Evolutionary conservation across 2,329 filamentous ascomycete species (phyloP), one percentile per base, ranked within the genome.

Genomic region (Fusarium lyarnte): DNA sequence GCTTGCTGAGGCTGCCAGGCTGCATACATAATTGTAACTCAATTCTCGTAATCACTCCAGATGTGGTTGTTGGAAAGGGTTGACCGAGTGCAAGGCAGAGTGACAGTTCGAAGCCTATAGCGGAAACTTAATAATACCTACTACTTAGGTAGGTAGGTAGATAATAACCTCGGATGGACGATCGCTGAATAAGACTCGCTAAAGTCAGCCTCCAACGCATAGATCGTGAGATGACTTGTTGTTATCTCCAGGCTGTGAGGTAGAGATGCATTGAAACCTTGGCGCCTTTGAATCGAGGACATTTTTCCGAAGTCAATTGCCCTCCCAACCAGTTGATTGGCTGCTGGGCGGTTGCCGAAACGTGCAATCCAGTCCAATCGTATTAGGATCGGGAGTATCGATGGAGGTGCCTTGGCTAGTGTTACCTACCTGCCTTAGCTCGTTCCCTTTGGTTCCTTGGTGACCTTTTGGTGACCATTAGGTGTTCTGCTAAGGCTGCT

Each of bases 381-480:
- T 68, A 45, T 71, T 72, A 54, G 58, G 62, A 74, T 73, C 70
- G 71, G 70, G 52, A 59, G 70, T 66, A 73, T 71, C 66, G 59
- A 73, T 69, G 43, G 47, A 63, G 41, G 70, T 58, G 53, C 62
- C 70, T 74, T 64, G 58, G 52, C 68, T 58, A 58, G 71, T 67
- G 70, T 36, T 45, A 64, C 61, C 61, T 62, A 33, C 35, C 66
- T 61, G 59, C 55, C 11, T 51, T 58, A 67, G 62, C 35, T 53
- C 27, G n/a, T 55, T 42, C 21, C 36, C 21, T 54, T 54, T 43
- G 27, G 27, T 29, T 29, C 27, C 27, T 29, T 29, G 52, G 47
- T 53, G 49, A 19, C 21, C 42, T 39, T 45, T 14, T 16, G 31
- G 33, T 59, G 21, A 29, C 42, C 27, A 49, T 25, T 57, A n/a